Evolutionary conservation across 331 rosid genomes (phyloP).

Genomic region (Malus hybrid): DNA sequence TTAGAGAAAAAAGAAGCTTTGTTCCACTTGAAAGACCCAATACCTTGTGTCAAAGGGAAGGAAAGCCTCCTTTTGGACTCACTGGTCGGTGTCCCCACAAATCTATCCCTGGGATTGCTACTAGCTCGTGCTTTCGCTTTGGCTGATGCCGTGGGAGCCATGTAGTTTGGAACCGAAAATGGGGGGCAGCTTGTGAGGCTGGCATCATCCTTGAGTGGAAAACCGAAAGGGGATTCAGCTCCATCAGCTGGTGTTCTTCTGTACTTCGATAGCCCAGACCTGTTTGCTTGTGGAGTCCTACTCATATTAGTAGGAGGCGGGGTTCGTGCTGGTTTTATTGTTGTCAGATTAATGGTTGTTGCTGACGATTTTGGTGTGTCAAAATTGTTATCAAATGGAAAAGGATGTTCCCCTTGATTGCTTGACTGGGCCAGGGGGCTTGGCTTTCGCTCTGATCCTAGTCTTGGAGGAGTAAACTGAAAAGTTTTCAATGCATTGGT

Average conservation of each 20-base stretch:
- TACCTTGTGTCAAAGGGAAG: constrained; percentile 65
- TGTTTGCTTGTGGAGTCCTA: constrained; percentile 49
- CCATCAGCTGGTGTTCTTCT: constrained; percentile 39
- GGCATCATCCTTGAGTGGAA: constrained; percentile 64
- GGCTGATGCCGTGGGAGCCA: constrained; percentile 78
- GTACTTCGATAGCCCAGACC: constrained; percentile 33
- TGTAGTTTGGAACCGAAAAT: constrained; percentile 78
- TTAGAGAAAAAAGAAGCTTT: constrained; percentile 56
- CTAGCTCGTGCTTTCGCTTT: constrained; percentile 63
- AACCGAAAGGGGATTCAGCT: constrained; percentile 47
- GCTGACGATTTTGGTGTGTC: constrained; percentile 82
- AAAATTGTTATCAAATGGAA: constrained; percentile 48
- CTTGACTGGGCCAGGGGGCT: constrained; percentile 58
- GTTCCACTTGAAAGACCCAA: constrained; percentile 74
- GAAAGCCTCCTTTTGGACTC: constrained; percentile 78
- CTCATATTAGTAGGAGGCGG: constrained; percentile 21
- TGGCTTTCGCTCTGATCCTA: constrained; percentile 56
- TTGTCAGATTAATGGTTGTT: constrained; percentile 42
- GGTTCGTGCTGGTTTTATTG: constrained; percentile 41
- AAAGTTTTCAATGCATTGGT: constrained; percentile 51
- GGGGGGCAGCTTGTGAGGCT: constrained; percentile 95
- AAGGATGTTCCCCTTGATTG: constrained; percentile 36
- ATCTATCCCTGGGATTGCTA: constrained; percentile 72
- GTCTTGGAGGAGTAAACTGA: constrained; percentile 61
- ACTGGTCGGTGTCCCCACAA: constrained; percentile 60